These are phyloP conservation scores for Lecanicillium sp. DNA, from an alignment of 2,329 filamentous ascomycete genomes.

Conservation along the genomic window DNA sequence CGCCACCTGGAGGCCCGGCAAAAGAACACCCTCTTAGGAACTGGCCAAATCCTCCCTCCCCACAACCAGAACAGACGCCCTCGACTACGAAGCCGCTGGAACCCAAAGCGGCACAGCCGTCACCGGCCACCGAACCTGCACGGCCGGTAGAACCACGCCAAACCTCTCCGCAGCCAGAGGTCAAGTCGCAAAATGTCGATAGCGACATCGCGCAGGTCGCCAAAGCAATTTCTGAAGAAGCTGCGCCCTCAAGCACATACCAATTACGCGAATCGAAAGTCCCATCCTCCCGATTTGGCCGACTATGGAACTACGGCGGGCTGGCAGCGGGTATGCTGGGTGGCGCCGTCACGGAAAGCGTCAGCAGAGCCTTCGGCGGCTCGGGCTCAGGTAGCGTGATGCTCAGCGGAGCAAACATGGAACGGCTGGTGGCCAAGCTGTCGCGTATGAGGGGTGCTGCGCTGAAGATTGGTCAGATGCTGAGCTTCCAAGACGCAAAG, in stretches of 20 bases:
- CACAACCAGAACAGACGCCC: neutral
- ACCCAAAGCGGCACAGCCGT: neutral
- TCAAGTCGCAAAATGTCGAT: neutral
- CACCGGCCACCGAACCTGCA: neutral
- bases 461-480: slow-evolving; percentile 95
- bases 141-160: neutral
- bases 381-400: slow-evolving; percentile 66
- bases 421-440: slow-evolving; percentile 83
- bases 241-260: slow-evolving; percentile 32
- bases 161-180: neutral
- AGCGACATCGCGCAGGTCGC: slow-evolving; percentile 13
- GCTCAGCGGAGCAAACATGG: slow-evolving; percentile 84
- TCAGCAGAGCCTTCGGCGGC: slow-evolving; percentile 72
- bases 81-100: neutral
- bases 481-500: slow-evolving; percentile 96
- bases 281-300: slow-evolving; percentile 76
- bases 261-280: slow-evolving; percentile 83
- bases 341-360: slow-evolving; percentile 76
- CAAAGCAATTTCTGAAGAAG: slow-evolving; percentile 11
- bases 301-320: slow-evolving; percentile 91
- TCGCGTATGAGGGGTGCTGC: slow-evolving; percentile 95
- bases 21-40: slow-evolving; percentile 30
- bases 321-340: slow-evolving; percentile 93
- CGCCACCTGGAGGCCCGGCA: slow-evolving; percentile 13
- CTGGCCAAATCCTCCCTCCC: slow-evolving; percentile 18